phyloP scores from a whole-genome alignment of 768 basidiomycete genomes.

The Trametes cingulata region DNA sequence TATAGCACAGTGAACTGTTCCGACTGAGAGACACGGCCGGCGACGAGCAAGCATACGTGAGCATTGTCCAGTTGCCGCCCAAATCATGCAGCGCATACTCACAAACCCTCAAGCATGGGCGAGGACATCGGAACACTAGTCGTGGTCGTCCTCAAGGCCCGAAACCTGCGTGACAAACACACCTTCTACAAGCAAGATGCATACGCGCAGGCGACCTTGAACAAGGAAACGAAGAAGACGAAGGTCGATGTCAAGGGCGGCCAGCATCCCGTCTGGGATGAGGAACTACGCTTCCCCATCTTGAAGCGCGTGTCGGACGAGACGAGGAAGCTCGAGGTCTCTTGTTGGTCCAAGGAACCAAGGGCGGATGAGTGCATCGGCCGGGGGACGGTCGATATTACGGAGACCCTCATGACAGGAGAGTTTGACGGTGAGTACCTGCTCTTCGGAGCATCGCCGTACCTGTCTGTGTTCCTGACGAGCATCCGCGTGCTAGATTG shows the following conservation, averaged over 20 bases:
- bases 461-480: conserved; percentile 64
- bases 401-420: conserved; percentile 77
- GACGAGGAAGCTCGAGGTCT: conserved; percentile 64
- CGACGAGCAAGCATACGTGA: not conserved
- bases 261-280: conserved; percentile 93
- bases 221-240: conserved; percentile 66
- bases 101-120: conserved; percentile 9
- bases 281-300: conserved; percentile 77
- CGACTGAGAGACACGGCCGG: not conserved
- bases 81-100: not conserved
- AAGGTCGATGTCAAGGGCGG: conserved; percentile 81
- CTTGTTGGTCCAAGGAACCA: conserved; percentile 79
- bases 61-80: no score
- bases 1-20: not conserved
- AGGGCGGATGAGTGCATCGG: conserved; percentile 76
- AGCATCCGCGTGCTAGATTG: conserved; percentile 52
- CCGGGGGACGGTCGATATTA: conserved; percentile 71
- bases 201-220: conserved; percentile 65
- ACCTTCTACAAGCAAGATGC: conserved; percentile 92
- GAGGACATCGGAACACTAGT: conserved; percentile 73
- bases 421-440: conserved; percentile 83
- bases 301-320: conserved; percentile 55
- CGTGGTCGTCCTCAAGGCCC: conserved; percentile 83
- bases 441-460: not conserved
- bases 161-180: conserved; percentile 79